These are phyloP conservation scores for Xerocomus spinulosus DNA, from an alignment of 768 basidiomycete genomes.

Conservation along the genomic window DNA sequence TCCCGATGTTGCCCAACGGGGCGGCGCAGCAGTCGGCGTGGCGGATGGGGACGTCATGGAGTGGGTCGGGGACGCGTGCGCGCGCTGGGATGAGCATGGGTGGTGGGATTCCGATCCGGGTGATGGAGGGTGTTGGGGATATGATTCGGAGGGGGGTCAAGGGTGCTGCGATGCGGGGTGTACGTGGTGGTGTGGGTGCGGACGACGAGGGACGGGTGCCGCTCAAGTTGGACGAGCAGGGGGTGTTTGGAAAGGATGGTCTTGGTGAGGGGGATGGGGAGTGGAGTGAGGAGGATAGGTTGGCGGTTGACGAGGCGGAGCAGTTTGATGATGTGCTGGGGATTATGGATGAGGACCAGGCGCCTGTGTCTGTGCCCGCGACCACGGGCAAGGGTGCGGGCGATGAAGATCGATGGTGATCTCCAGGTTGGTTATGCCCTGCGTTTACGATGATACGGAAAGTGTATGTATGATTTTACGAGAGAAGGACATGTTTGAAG, in stretches of 20 bases:
- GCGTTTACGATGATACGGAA: no score
- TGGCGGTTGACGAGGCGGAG: constrained; percentile 31
- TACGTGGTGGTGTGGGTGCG: neutral
- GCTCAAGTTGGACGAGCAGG: constrained; percentile 63
- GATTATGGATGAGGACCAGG: constrained; percentile 32
- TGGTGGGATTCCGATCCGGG: constrained; percentile 48
- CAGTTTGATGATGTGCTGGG: constrained; percentile 32
- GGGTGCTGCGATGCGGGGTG: constrained; percentile 9
- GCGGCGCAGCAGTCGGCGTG: constrained; percentile 18
- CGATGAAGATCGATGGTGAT: neutral
- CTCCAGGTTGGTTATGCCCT: neutral
- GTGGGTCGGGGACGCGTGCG: constrained; percentile 13
- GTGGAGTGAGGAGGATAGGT: constrained; percentile 28
- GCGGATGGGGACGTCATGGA: constrained; percentile 9
- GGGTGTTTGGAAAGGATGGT: constrained; percentile 42
- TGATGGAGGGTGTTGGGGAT: constrained; percentile 56
- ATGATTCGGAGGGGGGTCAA: constrained; percentile 50
- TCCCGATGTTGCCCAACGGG: constrained; percentile 85
- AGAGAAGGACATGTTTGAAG: no score
- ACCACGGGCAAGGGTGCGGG: neutral
- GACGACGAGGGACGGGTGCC: constrained; percentile 24
- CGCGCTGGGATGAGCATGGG: constrained; percentile 17
- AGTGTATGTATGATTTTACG: no score
- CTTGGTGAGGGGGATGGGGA: neutral
- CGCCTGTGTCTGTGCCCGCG: constrained; percentile 10